Evolutionary conservation across 2,329 filamentous ascomycete genomes (phyloP), one percentile per base, ranked within the genome.

Genomic region (Helotiales sp.): DNA sequence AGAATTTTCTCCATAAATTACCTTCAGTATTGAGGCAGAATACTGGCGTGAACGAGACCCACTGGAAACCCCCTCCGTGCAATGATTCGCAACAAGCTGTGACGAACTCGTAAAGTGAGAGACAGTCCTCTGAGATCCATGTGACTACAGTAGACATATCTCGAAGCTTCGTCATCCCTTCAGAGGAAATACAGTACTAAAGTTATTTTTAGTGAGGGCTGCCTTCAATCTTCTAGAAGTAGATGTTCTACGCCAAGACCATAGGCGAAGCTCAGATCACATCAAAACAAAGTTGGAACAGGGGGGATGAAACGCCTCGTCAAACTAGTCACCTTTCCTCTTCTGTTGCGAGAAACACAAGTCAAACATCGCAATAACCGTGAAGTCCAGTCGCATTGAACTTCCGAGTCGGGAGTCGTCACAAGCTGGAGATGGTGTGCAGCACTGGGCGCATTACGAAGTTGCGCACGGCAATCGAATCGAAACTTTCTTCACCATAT

Each of bases 281-380:
- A 57, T 57, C 54, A 57, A 57, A 57, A 57, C 54, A 57, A 40
- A 57, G 54, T 57, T 57, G 54, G 54, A 57, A 34, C 49, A 52
- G 49, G 32, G 52, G 54, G 37, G 54, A 34, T 37, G 54, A 57
- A 57, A 57, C 54, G 6, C 30, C 20, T 57, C 54, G 49, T 30
- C 30, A 57, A 57, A 57, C 54, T 34, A 57, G 30, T 8, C n/a
- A 37, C 6, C 26, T 13, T 52, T 52, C 26, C 24, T 22, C 8
- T 52, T 52, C 5, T 11, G 54, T 40, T 57, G 54, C 54, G 54
- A 57, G 30, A 37, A 57, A 57, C 30, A n/a, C 52, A 34, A 34
- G 32, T 57, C 30, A 57, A 57, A 57, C 54, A 20, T 26, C 11
- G 20, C 6, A 57, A 37, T 57, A 6, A 40, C 17, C 40, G n/a